These are phyloP conservation scores for Neospora caninum DNA, from an alignment of 169 alveolate genomes.

Conservation along the genomic window DNA sequence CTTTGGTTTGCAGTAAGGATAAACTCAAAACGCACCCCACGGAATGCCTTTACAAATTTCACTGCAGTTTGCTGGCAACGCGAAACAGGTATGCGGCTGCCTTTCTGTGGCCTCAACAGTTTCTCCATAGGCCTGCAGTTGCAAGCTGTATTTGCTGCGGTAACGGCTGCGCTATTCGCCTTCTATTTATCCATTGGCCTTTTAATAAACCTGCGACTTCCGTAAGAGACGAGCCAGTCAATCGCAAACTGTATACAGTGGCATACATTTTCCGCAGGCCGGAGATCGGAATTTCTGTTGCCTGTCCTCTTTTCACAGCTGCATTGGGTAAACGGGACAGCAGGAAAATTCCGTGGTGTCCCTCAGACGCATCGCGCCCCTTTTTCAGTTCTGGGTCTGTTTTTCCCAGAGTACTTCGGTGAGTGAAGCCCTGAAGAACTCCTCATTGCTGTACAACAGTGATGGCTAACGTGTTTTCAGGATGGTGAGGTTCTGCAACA, in stretches of 20 bases:
- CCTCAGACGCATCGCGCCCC: not conserved
- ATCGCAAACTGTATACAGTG: not conserved
- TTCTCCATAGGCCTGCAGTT: not conserved
- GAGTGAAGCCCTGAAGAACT: not conserved
- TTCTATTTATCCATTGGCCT: not conserved
- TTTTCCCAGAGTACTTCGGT: conserved; percentile 18
- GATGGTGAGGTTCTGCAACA: not conserved
- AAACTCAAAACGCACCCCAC: not conserved
- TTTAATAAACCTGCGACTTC: not conserved
- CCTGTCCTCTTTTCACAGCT: not conserved
- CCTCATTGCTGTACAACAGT: not conserved
- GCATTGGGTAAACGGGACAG: not conserved
- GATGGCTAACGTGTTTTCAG: not conserved
- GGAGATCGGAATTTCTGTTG: not conserved
- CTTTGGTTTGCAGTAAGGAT: not conserved
- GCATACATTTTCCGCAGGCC: not conserved
- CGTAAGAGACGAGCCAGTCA: not conserved
- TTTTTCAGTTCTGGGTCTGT: not conserved
- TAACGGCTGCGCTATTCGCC: not conserved
- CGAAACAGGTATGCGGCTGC: not conserved
- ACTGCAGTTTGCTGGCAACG: conserved; percentile 16
- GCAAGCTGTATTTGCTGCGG: not conserved
- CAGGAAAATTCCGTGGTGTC: not conserved
- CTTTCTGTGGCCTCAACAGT: not conserved
- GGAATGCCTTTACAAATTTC: not conserved